Evolutionary conservation across 2,329 filamentous ascomycete species (phyloP).

Genomic region (Aureobasidium sp.): DNA sequence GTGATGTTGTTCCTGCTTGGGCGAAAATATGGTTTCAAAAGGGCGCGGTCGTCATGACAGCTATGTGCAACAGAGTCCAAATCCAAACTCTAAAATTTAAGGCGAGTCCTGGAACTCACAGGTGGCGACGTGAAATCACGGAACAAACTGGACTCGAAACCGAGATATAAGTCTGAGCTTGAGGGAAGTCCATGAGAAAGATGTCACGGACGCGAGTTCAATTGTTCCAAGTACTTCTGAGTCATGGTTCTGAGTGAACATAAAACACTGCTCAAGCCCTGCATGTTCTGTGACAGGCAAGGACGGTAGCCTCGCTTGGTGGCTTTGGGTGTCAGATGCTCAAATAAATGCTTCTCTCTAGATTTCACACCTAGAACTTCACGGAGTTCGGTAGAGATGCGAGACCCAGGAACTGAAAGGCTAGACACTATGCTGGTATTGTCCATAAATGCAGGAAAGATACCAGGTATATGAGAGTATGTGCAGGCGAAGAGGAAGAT

Average conservation of each 20-base stretch:
- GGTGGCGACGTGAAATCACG: neutral
- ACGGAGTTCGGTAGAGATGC: neutral
- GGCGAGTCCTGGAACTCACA: neutral
- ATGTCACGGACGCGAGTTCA: neutral
- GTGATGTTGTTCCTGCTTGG: neutral
- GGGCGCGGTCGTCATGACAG: neutral
- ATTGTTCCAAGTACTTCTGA: neutral
- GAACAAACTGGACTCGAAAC: too few relatives aligned
- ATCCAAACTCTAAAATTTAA: too few relatives aligned
- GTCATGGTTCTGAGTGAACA: neutral
- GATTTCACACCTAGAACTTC: neutral
- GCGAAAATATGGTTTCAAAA: neutral
- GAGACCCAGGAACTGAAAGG: too few relatives aligned
- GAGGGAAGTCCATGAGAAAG: neutral
- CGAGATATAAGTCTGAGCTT: neutral
- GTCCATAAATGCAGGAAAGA: too few relatives aligned
- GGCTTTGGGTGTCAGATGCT: neutral
- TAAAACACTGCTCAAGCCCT: neutral
- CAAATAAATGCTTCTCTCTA: neutral
- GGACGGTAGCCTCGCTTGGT: neutral
- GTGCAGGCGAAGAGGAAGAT: neutral
- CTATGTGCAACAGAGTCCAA: too few relatives aligned
- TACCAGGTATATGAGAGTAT: neutral
- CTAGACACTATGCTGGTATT: too few relatives aligned
- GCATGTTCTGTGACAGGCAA: neutral